Base-by-base conservation (phyloP, 495 filamentous ascomycete genomes). In the Trichoderma virens region DNA sequence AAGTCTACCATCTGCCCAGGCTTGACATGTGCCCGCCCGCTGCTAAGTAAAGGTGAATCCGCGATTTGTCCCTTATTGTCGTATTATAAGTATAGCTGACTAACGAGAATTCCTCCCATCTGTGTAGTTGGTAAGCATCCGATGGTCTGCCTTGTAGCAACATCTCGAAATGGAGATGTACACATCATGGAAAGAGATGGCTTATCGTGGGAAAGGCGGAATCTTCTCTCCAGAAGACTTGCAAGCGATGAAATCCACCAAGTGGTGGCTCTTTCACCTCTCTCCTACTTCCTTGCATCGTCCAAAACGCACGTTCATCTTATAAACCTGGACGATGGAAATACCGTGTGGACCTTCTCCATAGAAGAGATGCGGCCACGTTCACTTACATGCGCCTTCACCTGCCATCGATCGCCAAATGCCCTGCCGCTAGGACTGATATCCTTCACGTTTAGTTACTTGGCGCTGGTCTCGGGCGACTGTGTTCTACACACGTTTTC, bases 401-500 rank as follows among this genome's bases (percentile, higher is more conserved):
- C 78, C 0, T 67, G 74, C 14, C 80, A 79, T 1, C 67, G 79
- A 51, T 74, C 74, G 60, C 80, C 79, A 59, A 75, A 78, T 54
- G 80, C 77, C 25, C 79, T 79, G 18, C 81, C 79, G 13, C 67
- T 78, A 5, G 76, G 79, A 9, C 70, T 88, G 0, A 72, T 76
- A 34, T 82, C 78, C 16, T 74, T 87, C 43, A 80, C 81, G 0
- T 68, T 87, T 25, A 76, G 77, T n/a, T 87, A 87, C 66, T 73
- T 71, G 27, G 77, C 78, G 66, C 67, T 72, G 2, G 81, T 84
- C 41, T 81, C 78, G 0, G 79, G 77, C 18, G 79, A 83, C 41
- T 78, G 83, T 32, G 75, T 85, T 39, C 72, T 86, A 60, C 82
- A 86, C 41, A 82, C 79, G 0, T 86, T 84, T 66, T 70, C 78